These are phyloP conservation scores for Ensete glaucum DNA, from an alignment of 176 grass and related monocot genomes.

Conservation along the genomic window DNA sequence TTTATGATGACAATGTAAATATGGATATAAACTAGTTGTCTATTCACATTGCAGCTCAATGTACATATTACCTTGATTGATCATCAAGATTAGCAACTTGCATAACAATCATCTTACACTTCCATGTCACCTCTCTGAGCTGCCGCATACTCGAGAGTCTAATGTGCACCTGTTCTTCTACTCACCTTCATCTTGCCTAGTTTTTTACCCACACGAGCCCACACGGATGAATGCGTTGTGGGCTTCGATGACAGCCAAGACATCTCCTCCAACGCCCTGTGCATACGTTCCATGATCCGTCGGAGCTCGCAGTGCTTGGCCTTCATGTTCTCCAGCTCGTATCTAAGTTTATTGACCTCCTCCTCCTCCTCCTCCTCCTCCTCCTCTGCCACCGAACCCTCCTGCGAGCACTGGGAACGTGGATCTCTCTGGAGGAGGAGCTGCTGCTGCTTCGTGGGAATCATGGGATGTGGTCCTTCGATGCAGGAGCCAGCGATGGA, in stretches of 20 bases:
- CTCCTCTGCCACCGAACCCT: conserved; percentile 80
- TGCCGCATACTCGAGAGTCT: no score
- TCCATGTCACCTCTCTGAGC: no score
- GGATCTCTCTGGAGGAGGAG: conserved; percentile 52
- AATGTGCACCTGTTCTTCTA: no score
- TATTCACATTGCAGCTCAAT: no score
- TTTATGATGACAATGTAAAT: no score
- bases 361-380: conserved; percentile 99
- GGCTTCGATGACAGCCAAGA: conserved; percentile 5
- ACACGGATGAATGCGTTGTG: conserved; percentile 24
- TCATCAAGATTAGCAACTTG: no score
- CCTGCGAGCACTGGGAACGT: conserved; percentile 78
- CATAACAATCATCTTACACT: no score
- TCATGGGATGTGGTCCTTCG: conserved; percentile 19
- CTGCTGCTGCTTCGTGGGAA: conserved; percentile 40
- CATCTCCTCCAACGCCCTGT: conserved; percentile 52
- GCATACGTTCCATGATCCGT: conserved; percentile 68
- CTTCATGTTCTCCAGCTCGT: conserved; percentile 95
- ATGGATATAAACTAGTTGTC: no score
- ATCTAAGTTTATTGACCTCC: conserved; percentile 98
- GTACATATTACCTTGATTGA: no score
- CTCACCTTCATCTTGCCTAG: no score
- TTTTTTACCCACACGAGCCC: no score
- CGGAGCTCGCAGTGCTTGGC: conserved; percentile 92
- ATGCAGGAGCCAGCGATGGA: conserved; percentile 40